These are phyloP conservation scores for Jaapia argillacea DNA, from an alignment of 768 basidiomycete species.

Conservation along the genomic window DNA sequence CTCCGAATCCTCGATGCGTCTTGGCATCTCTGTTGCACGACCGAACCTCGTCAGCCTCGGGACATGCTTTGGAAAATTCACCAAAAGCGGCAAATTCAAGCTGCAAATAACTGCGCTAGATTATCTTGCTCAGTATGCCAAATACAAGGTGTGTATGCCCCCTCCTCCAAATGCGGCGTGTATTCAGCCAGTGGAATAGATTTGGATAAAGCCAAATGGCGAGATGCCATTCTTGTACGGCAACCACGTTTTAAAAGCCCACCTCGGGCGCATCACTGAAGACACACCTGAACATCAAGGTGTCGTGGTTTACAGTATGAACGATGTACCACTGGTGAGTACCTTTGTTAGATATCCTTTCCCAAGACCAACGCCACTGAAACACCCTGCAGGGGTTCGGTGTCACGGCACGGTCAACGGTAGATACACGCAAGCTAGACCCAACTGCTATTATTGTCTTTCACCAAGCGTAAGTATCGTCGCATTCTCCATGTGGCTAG, in stretches of 20 bases:
- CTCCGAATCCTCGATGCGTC: slow-evolving; percentile 88
- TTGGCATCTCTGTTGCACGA: slow-evolving; percentile 85
- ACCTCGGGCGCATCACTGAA: slow-evolving; percentile 97
- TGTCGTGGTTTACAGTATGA: slow-evolving; percentile 95
- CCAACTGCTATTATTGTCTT: slow-evolving; percentile 97
- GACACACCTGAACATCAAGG: slow-evolving; percentile 99
- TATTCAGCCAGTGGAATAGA: slow-evolving; percentile 30
- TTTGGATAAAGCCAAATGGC: slow-evolving; percentile 99
- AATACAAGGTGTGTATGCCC: slow-evolving; percentile 70
- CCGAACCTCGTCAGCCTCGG: slow-evolving; percentile 89
- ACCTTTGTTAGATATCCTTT: not conserved
- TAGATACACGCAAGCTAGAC: slow-evolving; percentile 95
- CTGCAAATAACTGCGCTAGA: slow-evolving; percentile 91
- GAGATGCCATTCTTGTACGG: slow-evolving; percentile 99
- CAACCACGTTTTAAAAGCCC: slow-evolving; percentile 97
- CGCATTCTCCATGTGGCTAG: not conserved
- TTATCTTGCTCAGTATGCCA: slow-evolving; percentile 91
- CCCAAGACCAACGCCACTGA: slow-evolving; percentile 4
- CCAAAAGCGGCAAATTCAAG: slow-evolving; percentile 96
- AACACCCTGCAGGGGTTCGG: slow-evolving; percentile 92
- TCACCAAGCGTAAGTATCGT: slow-evolving; percentile 77
- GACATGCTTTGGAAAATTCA: slow-evolving; percentile 97
- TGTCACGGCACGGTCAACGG: slow-evolving; percentile 89
- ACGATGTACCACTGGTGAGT: slow-evolving; percentile 81
- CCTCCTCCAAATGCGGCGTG: not conserved